Conservation (phyloP, 1,139 yeast genomes). For the Candida glucosophila region DNA sequence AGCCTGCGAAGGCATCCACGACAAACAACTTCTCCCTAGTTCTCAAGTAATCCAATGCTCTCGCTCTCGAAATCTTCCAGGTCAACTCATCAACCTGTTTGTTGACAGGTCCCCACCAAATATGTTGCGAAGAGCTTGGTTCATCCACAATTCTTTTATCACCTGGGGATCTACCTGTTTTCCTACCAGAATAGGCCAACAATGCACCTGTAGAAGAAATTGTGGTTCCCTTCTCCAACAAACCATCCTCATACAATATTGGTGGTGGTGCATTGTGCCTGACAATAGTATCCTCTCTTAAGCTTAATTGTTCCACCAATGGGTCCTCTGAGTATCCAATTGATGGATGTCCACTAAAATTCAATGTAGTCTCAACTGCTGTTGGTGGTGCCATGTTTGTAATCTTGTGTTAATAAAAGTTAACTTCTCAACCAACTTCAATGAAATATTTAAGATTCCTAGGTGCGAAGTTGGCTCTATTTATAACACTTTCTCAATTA, state of each 20-base stretch:
- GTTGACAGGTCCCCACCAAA: conserved; percentile 99
- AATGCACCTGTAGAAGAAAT: conserved; percentile 92
- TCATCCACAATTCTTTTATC: conserved; percentile 98
- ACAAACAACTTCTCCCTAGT: conserved; percentile 92
- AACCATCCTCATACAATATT: conserved; percentile 88
- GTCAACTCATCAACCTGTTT: conserved; percentile 90
- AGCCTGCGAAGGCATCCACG: conserved; percentile 95
- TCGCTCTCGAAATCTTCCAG: conserved; percentile 92
- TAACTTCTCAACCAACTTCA: no score
- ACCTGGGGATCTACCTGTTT: conserved; percentile 97
- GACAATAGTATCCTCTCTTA: conserved; percentile 41
- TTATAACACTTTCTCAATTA: no score
- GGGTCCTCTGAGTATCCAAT: conserved; percentile 37
- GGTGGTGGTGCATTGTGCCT: conserved; percentile 94
- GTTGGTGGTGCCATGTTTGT: conserved; percentile 38
- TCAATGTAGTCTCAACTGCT: conserved; percentile 39
- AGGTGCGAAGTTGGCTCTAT: no score
- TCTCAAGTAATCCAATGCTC: conserved; percentile 95
- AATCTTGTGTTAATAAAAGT: no score
- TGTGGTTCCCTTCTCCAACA: conserved; percentile 84
- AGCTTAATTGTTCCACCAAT: conserved; percentile 33
- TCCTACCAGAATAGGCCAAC: conserved; percentile 90
- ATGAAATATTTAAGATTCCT: no score
- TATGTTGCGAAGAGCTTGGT: conserved; percentile 68
- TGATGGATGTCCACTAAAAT: conserved; percentile 36